phyloP scores from a whole-genome alignment of 768 basidiomycete genomes.

The Russula olivacea region DNA sequence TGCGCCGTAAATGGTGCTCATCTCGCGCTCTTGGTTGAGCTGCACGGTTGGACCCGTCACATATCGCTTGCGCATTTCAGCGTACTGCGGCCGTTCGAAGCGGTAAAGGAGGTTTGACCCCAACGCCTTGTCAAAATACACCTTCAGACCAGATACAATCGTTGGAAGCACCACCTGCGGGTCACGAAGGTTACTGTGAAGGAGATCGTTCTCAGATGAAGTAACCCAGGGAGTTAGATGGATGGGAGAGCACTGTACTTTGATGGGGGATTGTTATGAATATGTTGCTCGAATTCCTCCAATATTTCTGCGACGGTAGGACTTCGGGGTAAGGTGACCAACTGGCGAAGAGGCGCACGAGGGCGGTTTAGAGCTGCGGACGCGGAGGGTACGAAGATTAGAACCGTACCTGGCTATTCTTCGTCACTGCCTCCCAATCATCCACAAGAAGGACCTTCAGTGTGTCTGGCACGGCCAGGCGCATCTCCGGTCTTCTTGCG shows the following conservation, averaged over 20 bases:
- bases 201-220: neutral
- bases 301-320: slow-evolving; percentile 77
- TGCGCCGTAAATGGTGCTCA: slow-evolving; percentile 89
- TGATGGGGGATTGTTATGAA: slow-evolving; percentile 43
- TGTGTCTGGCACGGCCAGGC: slow-evolving; percentile 82
- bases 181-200: slow-evolving; percentile 51
- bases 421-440: slow-evolving; percentile 97
- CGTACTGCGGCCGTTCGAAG: slow-evolving; percentile 92
- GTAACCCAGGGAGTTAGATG: neutral
- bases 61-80: slow-evolving; percentile 64
- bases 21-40: slow-evolving; percentile 68
- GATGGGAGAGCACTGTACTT: slow-evolving; percentile 34
- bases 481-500: slow-evolving; percentile 80
- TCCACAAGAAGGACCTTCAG: slow-evolving; percentile 88
- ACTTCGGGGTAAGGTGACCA: slow-evolving; percentile 74
- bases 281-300: slow-evolving; percentile 66
- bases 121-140: slow-evolving; percentile 91
- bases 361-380: neutral
- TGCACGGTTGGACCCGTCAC: slow-evolving; percentile 68
- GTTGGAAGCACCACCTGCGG: slow-evolving; percentile 68
- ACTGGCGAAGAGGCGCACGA: slow-evolving; percentile 38
- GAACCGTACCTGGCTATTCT: slow-evolving; percentile 72
- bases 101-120: slow-evolving; percentile 90
- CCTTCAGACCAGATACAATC: slow-evolving; percentile 74
- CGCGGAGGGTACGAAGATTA: neutral